Evolutionary conservation across 345 rosid genomes (phyloP).

Genomic region (Brassica nigra): DNA sequence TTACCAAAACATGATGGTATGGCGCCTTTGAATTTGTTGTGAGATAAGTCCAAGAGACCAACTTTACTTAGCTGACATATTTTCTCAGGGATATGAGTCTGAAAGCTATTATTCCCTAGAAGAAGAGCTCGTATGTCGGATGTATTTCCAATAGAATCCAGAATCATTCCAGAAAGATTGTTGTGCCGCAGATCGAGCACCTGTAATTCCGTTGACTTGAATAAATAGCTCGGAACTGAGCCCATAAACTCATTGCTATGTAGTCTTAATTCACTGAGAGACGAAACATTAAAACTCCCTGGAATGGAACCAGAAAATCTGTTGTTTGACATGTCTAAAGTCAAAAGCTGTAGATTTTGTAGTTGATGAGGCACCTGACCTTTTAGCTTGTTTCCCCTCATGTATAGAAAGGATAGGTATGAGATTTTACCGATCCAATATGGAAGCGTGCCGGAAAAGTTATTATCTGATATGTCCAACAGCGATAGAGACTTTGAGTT

Average conservation of each 20-base stretch:
- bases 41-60: background rate
- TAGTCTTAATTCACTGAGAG: background rate
- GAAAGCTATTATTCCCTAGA: background rate
- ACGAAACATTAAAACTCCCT: background rate
- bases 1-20: slow-evolving; percentile 1
- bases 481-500: background rate
- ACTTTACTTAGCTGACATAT: background rate
- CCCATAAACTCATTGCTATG: background rate
- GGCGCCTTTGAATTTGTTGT: background rate
- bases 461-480: background rate
- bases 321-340: background rate
- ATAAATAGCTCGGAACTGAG: background rate
- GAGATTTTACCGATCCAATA: background rate
- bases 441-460: background rate
- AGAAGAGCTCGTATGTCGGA: background rate
- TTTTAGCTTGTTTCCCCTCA: background rate
- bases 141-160: background rate
- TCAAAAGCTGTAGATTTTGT: background rate
- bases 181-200: slow-evolving; percentile 4
- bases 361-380: background rate
- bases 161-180: background rate
- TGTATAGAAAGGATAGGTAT: background rate
- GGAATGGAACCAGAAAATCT: background rate
- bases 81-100: background rate
- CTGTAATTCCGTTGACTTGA: background rate